Base-by-base conservation (phyloP, 441 rosid genomes). In the Gossypium trilobum region DNA sequence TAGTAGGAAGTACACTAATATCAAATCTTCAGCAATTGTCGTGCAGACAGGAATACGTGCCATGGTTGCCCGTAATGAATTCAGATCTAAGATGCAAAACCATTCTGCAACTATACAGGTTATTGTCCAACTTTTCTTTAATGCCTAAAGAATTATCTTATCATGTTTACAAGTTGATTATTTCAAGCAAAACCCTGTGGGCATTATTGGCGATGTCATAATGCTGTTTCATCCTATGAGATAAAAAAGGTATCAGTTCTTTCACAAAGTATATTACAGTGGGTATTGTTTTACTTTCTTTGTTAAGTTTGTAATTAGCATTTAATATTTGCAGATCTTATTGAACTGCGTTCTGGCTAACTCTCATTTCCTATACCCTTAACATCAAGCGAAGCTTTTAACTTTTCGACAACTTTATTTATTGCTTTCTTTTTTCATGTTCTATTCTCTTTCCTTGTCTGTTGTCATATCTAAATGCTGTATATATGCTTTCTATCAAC, bases 101-200 rank as follows among this genome's bases (percentile, higher is more conserved):
- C 85, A 68, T 78, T 90, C 91, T 61, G 87, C 89, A 33, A 78
- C 78, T 59, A 58, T 91, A 75, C 97, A 92, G 98, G 99, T 95
- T 54, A 70, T 70, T 68, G 1, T 16, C 68, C 64, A 42, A 58
- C 52, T 73, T 36, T 20, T 51, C 69, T 76, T 33, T 50, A 14
- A 22, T 23, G 23, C 60, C 46, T 71, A 64, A 56, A 6, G 56
- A 62, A 44, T 23, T 61, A 29, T 51, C 73, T 56, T 48, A 74
- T 72, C 48, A 66, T 80, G 63, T 77, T 73, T 63, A 64, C 68
- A 42, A 51, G 64, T 77, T 79, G 10, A 20, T 42, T 72, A 70
- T 51, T 31, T 71, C 46, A 52, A 29, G 29, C 27, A 13, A 75
- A 79, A 56, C 16, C 82, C 79, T 78, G 70, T 86, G 88, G 97